Conservation (phyloP, 805 yeast species). For the Saccharomycopsis capsularis region DNA sequence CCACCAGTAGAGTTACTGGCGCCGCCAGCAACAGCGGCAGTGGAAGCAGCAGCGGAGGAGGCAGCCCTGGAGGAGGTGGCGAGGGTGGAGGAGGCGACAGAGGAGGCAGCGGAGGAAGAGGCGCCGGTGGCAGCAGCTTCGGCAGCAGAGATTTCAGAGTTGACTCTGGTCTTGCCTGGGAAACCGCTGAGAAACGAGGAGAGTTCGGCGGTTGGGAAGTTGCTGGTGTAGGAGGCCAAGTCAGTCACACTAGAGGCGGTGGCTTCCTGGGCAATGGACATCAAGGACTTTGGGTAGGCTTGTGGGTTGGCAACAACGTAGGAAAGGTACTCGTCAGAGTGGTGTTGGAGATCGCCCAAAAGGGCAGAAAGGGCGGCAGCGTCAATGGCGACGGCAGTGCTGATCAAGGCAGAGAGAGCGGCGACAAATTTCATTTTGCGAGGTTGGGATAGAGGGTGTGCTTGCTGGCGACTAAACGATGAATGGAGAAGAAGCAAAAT, state of each 20-base stretch:
- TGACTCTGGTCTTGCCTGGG: conserved; percentile 19
- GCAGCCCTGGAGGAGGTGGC: conserved; percentile 7
- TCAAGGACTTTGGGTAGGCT: conserved; percentile 17
- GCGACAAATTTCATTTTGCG: conserved; percentile 18
- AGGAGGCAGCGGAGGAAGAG: conserved; percentile 7
- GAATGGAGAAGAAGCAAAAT: not conserved
- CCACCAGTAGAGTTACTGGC: no score
- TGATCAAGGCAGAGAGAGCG: conserved; percentile 13
- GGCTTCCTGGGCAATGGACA: conserved; percentile 12
- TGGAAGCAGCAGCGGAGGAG: not conserved
- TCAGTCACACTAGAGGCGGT: conserved; percentile 6
- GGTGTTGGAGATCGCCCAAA: conserved; percentile 15
- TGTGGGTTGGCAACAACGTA: conserved; percentile 20
- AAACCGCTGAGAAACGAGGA: conserved; percentile 17
- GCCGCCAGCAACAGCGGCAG: no score
- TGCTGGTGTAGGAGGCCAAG: conserved; percentile 7
- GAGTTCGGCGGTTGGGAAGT: conserved; percentile 20
- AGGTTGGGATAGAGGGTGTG: not conserved
- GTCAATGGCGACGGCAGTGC: conserved; percentile 15
- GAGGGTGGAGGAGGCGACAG: conserved; percentile 5
- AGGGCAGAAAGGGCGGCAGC: conserved; percentile 15
- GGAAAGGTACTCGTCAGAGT: conserved; percentile 19
- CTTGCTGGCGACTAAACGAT: not conserved
- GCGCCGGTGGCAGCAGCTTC: conserved; percentile 12
- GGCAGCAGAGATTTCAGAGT: conserved; percentile 16